Conservation (phyloP, 2,329 filamentous ascomycete species). For the Penicillium polonicum region DNA sequence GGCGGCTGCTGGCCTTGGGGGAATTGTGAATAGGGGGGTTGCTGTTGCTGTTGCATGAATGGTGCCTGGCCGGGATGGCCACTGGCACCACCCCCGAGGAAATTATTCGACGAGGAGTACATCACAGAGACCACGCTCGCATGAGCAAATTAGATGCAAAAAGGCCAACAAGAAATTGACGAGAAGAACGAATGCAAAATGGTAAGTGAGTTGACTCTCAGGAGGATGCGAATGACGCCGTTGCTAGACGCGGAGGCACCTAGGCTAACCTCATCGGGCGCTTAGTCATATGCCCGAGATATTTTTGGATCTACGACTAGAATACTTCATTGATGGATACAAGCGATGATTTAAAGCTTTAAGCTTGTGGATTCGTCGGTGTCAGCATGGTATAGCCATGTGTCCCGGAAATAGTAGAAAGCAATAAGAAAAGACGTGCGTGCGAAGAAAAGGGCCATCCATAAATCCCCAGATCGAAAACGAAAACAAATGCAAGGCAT, state of each 20-base stretch:
- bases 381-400: conserved; percentile 5
- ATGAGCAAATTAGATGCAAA: conserved; percentile 28
- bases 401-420: conserved; percentile 1
- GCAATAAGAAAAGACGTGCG: background rate
- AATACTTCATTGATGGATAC: background rate
- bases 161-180: conserved; percentile 21
- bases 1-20: conserved; percentile 48
- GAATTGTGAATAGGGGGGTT: conserved; percentile 45
- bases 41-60: conserved; percentile 48
- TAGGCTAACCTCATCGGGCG: conserved; percentile 23
- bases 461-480: conserved; percentile 5
- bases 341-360: background rate
- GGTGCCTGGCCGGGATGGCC: conserved; percentile 67
- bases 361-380: background rate
- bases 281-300: conserved; percentile 20
- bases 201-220: conserved; percentile 24
- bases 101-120: conserved; percentile 89
- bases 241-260: conserved; percentile 28
- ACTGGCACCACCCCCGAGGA: conserved; percentile 74
- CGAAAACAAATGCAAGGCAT: conserved; percentile 10
- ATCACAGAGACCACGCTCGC: conserved; percentile 52
- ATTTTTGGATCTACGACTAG: conserved; percentile 6
- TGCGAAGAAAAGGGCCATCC: background rate
- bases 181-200: conserved; percentile 27
- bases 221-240: conserved; percentile 34